phyloP scores from a whole-genome alignment of 306 rosid genomes.

The Cercis canadensis region DNA sequence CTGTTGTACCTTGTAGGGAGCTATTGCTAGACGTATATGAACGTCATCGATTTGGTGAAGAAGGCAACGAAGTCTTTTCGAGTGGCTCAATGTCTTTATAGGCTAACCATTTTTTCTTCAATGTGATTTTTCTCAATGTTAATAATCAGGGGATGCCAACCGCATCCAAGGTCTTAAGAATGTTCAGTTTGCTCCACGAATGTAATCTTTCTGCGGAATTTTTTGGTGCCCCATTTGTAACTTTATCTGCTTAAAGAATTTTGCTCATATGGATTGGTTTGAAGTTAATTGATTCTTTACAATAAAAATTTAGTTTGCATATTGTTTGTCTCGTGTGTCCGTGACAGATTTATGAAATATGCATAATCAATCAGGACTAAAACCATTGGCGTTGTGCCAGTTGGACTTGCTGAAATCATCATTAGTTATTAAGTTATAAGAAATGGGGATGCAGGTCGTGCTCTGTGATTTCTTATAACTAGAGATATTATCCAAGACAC shows the following conservation, averaged over 20 bases:
- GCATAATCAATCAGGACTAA: no score
- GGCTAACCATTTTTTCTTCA: conserved; percentile 29
- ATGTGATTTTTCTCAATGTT: conserved; percentile 23
- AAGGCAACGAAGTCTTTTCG: conserved; percentile 49
- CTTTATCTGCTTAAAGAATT: not conserved
- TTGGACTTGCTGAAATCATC: no score
- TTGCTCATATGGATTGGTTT: not conserved
- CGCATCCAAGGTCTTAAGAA: conserved; percentile 5
- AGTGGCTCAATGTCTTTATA: conserved; percentile 41
- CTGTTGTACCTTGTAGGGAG: conserved; percentile 89
- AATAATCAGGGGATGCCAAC: conserved; percentile 38
- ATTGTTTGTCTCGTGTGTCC: not conserved
- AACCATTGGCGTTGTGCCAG: no score
- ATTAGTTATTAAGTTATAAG: no score
- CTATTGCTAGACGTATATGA: conserved; percentile 67
- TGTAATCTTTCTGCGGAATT: not conserved
- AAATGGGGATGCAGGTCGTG: no score
- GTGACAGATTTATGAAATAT: not conserved
- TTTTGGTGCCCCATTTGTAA: not conserved
- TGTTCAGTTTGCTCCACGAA: no score
- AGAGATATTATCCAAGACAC: no score
- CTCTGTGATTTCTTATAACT: no score
- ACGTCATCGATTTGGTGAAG: conserved; percentile 61
- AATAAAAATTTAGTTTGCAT: not conserved
- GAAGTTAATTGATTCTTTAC: not conserved